A percentile compares a stretch with the other conserved stretches of the same genome.
Evolutionary conservation across 2,329 filamentous ascomycete species (phyloP).

Genomic region (Pyricularia pennisetigena): DNA sequence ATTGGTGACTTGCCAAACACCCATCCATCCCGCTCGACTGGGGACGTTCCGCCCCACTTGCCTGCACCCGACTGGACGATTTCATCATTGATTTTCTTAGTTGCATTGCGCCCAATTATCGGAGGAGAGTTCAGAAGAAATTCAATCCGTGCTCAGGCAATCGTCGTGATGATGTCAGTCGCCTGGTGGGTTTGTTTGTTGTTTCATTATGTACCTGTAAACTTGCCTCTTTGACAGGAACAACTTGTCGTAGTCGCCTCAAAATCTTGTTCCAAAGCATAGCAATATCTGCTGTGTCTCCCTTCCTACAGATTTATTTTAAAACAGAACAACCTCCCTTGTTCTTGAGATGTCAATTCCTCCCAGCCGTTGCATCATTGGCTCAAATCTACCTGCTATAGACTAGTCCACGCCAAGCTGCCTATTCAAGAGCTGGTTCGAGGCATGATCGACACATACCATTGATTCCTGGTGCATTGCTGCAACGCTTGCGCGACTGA

Average conservation of each 20-base stretch:
- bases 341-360: not conserved
- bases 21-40: not conserved
- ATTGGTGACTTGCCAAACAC: not conserved
- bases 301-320: not conserved
- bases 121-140: not conserved
- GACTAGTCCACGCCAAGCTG: not conserved
- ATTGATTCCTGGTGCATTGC: not conserved
- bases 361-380: not conserved
- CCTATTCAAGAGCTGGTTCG: not conserved
- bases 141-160: not conserved
- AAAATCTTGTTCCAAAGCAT: not conserved
- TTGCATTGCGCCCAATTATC: not conserved
- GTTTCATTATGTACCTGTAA: not conserved
- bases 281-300: not conserved
- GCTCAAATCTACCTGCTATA: not conserved
- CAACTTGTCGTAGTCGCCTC: not conserved
- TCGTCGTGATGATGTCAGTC: not conserved
- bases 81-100: constrained; percentile 1
- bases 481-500: not conserved
- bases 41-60: not conserved
- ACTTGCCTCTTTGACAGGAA: not conserved
- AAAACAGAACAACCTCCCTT: not conserved
- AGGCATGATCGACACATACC: not conserved
- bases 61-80: not conserved
- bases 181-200: not conserved